These are phyloP conservation scores for Chlamydomonas eustigma DNA, from an alignment of 139 green algal species.

Conservation along the genomic window DNA sequence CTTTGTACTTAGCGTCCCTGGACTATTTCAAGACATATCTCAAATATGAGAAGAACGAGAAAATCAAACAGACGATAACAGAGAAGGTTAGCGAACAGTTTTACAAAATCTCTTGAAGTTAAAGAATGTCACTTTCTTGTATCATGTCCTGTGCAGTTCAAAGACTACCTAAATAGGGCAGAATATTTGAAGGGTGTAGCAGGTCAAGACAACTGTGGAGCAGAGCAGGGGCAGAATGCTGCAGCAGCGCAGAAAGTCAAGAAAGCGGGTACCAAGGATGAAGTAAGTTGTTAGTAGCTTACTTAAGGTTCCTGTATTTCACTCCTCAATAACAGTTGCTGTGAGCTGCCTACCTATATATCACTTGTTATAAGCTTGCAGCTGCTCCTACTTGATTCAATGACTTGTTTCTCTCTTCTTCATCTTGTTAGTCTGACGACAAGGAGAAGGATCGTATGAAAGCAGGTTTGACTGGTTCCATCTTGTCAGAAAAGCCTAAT, in stretches of 20 bases:
- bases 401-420: not conserved
- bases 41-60: constrained; percentile 60
- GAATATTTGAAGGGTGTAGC: constrained; percentile 86
- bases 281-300: constrained; percentile 21
- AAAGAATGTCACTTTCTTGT: too few species aligned
- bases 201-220: constrained; percentile 27
- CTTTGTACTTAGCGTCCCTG: constrained; percentile 25
- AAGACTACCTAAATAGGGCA: constrained; percentile 89
- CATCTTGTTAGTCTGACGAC: constrained; percentile 24
- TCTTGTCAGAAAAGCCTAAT: constrained; percentile 90
- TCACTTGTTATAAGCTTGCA: too few species aligned
- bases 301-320: constrained; percentile 5
- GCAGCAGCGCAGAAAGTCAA: constrained; percentile 37
- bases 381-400: too few species aligned
- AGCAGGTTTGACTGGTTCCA: constrained; percentile 41
- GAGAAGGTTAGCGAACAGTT: constrained; percentile 31
- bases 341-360: too few species aligned
- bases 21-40: constrained; percentile 53
- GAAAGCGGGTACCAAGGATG: constrained; percentile 33
- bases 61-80: constrained; percentile 42
- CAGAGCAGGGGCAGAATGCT: constrained; percentile 23
- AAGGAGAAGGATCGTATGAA: constrained; percentile 84
- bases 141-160: too few species aligned
- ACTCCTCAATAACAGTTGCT: too few species aligned
- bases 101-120: not conserved